These are phyloP conservation scores for Eimeria brunetti DNA, from an alignment of 169 alveolate genomes.

Conservation along the genomic window DNA sequence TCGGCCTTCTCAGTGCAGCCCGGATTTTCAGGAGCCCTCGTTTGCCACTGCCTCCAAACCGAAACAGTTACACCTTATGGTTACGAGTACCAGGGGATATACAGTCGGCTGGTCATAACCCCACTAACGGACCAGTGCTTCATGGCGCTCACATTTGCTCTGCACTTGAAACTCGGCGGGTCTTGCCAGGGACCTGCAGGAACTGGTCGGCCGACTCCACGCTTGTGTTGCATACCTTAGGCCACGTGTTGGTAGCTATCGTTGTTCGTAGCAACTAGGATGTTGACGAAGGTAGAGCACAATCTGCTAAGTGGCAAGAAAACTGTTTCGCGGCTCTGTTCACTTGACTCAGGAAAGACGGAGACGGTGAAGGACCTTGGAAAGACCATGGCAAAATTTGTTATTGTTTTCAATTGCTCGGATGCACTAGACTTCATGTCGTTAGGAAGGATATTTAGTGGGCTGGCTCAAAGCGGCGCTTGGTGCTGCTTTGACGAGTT, in stretches of 20 bases:
- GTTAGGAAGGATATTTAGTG: slow-evolving; percentile 97
- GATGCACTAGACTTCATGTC: slow-evolving; percentile 96
- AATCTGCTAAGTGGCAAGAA: not conserved
- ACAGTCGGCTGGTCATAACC: slow-evolving; percentile 97
- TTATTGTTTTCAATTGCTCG: slow-evolving; percentile 97
- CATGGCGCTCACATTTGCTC: slow-evolving; percentile 96
- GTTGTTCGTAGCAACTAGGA: not conserved
- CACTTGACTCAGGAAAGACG: slow-evolving; percentile 88
- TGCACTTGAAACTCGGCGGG: slow-evolving; percentile 97
- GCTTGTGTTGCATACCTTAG: not conserved
- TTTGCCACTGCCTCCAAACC: slow-evolving; percentile 94
- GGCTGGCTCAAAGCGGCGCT: slow-evolving; percentile 95
- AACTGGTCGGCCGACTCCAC: slow-evolving; percentile 89
- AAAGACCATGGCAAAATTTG: slow-evolving; percentile 96
- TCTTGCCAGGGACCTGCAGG: slow-evolving; percentile 99
- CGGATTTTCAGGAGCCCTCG: slow-evolving; percentile 82
- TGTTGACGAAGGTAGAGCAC: not conserved
- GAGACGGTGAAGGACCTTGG: slow-evolving; percentile 98
- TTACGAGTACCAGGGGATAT: slow-evolving; percentile 98
- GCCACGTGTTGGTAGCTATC: not conserved
- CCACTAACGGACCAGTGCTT: slow-evolving; percentile 98
- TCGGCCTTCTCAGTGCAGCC: slow-evolving; percentile 32
- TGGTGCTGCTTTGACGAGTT: slow-evolving; percentile 99
- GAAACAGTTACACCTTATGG: slow-evolving; percentile 96
- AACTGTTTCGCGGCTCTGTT: not conserved